Evolutionary conservation across 345 rosid species (phyloP), one percentile per base, ranked within the genome.

Genomic region (Hevea brasiliensis): DNA sequence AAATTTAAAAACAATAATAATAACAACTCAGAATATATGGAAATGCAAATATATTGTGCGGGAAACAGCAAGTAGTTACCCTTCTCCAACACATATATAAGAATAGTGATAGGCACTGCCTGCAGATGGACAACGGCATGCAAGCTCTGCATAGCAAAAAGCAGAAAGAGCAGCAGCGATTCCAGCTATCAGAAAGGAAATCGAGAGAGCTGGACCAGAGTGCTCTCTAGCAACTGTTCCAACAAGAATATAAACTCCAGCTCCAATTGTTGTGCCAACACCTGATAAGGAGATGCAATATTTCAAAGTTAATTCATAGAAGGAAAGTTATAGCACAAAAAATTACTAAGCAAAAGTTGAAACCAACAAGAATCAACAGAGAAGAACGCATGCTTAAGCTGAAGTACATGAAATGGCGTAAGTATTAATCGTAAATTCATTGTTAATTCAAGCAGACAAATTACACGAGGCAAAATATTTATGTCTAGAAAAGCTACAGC

Each of bases 91-190:
- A 73, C 98, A 95, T 29, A 95, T 89, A 79, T 95, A 95, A 0
- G 99, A 82, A 85, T 95, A 95, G 35, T 95, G 99, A 88, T 95
- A 95, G 41, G 99, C 99, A 88, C 99, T 95, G 77, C 99, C 99
- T 74, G 99, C 99, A 71, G 99, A 95, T 6, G 99, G 99, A 62
- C 97, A 95, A 0, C 98, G 92, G 81, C 92, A 84, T 63, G 99
- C 88, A 66, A 95, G 96, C 82, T 95, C 99, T 0, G 99, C 99
- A 74, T 95, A 95, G 77, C 99, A 95, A 76, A 92, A 92, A 1
- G 99, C 98, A 0, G 99, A 95, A 53, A 95, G 94, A 71, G 96
- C 96, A 61, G 99, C 93, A 20, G 99, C 99, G 20, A 91, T 79
- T 60, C 98, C 99, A 78, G 99, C 99, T 21, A 95, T 84, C 61